Evolutionary conservation across 2,329 filamentous ascomycete species (phyloP).

Genomic region (Colletotrichum kahawae): DNA sequence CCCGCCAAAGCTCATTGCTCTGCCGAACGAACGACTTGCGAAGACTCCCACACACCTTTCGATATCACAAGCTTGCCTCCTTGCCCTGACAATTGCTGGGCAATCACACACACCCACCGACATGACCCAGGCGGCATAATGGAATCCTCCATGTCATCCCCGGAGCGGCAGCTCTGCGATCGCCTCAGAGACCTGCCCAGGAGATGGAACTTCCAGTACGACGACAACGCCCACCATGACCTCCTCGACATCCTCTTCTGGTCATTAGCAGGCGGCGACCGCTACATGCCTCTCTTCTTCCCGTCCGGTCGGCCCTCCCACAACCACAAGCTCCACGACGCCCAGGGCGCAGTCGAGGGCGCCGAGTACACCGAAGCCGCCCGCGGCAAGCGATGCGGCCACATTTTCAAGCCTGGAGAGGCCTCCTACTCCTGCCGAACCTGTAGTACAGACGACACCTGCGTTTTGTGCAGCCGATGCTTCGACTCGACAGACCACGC

Average conservation of each 20-base stretch:
- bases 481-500: conserved; percentile 96
- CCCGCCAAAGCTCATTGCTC: conserved; percentile 16
- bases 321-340: conserved; percentile 80
- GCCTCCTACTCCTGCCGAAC: conserved; percentile 94
- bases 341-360: conserved; percentile 91
- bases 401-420: conserved; percentile 95
- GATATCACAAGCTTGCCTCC: not conserved
- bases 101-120: not conserved
- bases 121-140: conserved; percentile 38
- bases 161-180: conserved; percentile 84
- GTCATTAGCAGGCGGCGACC: conserved; percentile 78
- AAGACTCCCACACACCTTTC: not conserved
- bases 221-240: conserved; percentile 69
- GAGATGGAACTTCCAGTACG: conserved; percentile 78
- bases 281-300: conserved; percentile 82
- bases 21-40: not conserved
- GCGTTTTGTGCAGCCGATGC: conserved; percentile 90
- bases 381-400: conserved; percentile 90
- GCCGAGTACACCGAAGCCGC: conserved; percentile 94
- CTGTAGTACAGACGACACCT: conserved; percentile 93
- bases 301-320: conserved; percentile 71
- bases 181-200: conserved; percentile 80
- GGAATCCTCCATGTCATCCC: conserved; percentile 62
- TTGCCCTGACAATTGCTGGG: not conserved
- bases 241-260: conserved; percentile 84